A percentile compares a stretch with the other conserved stretches of the same genome.
Evolutionary conservation across 306 rosid species (phyloP).

Genomic region (Crotalaria pallida): DNA sequence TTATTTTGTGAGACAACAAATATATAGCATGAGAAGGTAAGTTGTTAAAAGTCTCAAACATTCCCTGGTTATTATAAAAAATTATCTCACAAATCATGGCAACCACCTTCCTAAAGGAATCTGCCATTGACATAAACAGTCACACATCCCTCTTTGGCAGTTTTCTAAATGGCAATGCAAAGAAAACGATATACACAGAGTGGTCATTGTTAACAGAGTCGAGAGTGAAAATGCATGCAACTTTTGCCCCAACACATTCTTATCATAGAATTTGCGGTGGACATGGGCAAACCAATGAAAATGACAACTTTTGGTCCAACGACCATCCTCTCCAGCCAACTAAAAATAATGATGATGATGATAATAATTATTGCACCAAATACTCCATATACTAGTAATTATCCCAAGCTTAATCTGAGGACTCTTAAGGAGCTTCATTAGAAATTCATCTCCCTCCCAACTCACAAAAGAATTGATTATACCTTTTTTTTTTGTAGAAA

Average conservation of each 20-base stretch:
- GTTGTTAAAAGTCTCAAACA: too few species aligned
- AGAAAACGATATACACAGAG: conserved; percentile 16
- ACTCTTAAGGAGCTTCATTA: too few species aligned
- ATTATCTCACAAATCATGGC: too few species aligned
- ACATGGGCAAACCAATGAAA: not conserved
- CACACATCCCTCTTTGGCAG: conserved; percentile 3
- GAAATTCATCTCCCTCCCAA: too few species aligned
- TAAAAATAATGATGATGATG: not conserved
- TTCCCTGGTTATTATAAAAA: too few species aligned
- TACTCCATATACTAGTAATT: too few species aligned
- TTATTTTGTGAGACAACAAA: too few species aligned
- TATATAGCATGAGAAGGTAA: not conserved
- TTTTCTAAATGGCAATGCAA: not conserved
- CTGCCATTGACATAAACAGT: not conserved
- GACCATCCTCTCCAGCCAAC: not conserved
- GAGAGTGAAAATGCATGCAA: conserved; percentile 18
- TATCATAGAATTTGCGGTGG: conserved; percentile 1
- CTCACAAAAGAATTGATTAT: too few species aligned
- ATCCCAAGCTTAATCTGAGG: too few species aligned
- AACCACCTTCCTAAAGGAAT: not conserved
- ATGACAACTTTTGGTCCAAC: conserved; percentile 28
- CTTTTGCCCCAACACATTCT: not conserved
- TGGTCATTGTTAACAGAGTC: conserved; percentile 18
- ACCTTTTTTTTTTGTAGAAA: too few species aligned
- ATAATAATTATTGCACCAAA: not conserved